phyloP scores from a whole-genome alignment of 148 eudicot species.

The Diospyros lotus region DNA sequence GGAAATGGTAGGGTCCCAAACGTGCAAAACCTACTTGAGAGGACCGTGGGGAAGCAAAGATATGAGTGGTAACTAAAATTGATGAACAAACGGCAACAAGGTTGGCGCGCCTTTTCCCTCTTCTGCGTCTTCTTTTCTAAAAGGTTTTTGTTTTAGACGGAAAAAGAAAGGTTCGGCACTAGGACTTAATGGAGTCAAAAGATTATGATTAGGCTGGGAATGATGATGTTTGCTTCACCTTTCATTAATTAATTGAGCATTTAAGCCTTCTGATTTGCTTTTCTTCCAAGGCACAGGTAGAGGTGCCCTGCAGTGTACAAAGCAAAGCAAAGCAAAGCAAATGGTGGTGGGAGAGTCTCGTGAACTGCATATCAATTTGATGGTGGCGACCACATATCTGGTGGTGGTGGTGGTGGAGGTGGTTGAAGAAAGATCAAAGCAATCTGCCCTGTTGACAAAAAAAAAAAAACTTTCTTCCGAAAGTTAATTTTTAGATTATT shows the following conservation, averaged over 20 bases:
- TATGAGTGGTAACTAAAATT: neutral
- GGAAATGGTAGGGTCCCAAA: conserved; percentile 15
- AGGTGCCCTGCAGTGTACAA: conserved; percentile 15
- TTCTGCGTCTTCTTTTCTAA: neutral
- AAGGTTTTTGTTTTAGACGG: neutral
- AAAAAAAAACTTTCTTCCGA: neutral
- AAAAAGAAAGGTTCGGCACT: conserved; percentile 5
- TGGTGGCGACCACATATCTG: neutral
- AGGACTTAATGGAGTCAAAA: conserved; percentile 6
- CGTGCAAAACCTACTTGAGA: neutral
- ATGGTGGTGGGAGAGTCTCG: neutral
- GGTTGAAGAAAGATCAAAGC: neutral
- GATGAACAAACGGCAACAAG: neutral
- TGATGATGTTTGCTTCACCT: conserved; percentile 38
- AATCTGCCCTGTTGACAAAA: too few species aligned
- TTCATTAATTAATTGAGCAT: conserved; percentile 9
- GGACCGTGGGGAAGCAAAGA: conserved; percentile 4
- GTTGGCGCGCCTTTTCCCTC: neutral
- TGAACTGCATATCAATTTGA: conserved; percentile 16
- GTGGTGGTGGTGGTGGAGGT: neutral
- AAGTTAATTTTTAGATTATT: too few species aligned
- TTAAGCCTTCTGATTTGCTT: conserved; percentile 14
- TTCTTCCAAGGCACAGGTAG: conserved; percentile 23
- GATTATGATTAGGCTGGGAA: conserved; percentile 22
- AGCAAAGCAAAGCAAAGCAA: neutral